A percentile compares a stretch with the other conserved stretches of the same genome.
Evolutionary conservation across 306 rosid genomes (phyloP).

Genomic region (Pterocarpus santalinus): DNA sequence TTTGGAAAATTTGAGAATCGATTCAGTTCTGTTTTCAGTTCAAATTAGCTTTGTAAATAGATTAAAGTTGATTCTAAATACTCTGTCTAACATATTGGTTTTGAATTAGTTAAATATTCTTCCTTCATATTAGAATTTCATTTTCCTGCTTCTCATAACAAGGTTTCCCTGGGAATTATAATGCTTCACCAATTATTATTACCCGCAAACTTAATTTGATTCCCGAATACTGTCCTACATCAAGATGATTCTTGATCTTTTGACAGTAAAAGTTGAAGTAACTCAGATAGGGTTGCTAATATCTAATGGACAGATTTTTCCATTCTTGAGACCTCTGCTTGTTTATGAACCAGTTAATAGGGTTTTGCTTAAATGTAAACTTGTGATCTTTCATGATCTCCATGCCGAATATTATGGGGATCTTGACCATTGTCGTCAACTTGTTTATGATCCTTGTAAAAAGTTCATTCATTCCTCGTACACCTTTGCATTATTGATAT

Average conservation of each 20-base stretch:
- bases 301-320: background rate
- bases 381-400: background rate
- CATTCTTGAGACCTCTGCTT: background rate
- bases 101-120: background rate
- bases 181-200: background rate
- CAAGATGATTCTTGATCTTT: background rate
- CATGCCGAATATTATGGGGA: slow-evolving; percentile 7
- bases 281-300: background rate
- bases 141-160: background rate
- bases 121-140: background rate
- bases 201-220: background rate
- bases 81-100: background rate
- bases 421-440: background rate
- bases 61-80: slow-evolving; percentile 3
- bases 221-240: background rate
- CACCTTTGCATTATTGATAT: slow-evolving; percentile 23
- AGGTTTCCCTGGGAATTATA: background rate
- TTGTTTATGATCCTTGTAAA: background rate
- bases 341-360: background rate
- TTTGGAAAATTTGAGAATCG: background rate
- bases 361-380: background rate
- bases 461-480: background rate
- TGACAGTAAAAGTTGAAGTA: background rate
- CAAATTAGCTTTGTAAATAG: background rate
- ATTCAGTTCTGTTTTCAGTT: background rate